Evolutionary conservation across 768 basidiomycete species (phyloP), one percentile per base, ranked within the genome.

Genomic region (Amanita brunnescens): DNA sequence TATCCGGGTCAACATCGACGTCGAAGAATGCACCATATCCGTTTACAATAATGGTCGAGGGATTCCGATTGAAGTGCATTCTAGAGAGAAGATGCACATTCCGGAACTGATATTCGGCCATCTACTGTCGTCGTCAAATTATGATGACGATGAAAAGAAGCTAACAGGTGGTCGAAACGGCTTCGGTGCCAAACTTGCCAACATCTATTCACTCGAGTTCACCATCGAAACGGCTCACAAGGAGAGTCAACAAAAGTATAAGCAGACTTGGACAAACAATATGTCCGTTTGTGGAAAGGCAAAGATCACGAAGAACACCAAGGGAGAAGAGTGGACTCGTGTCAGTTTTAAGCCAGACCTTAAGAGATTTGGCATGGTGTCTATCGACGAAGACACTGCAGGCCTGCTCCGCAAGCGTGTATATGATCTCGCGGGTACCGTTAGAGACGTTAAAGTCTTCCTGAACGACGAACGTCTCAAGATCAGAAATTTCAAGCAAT

Each of bases 131-230:
- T 90, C 87, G 9, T 95, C 92, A 40, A 98, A 98, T 73, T 98
- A 95, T 61, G 95, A 99, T 66, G 96, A 99, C 59, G 87, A 93
- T 66, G 94, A 99, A 72, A 96, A 93, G 78, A 97, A 96, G 70
- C 78, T 98, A 44, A 97, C 93, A 0, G 96, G 96, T 68, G 96
- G 96, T 66, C 83, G 96, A 61, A 99, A 99, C 61, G 96, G 96
- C 62, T 98, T 91, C 61, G 96, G 96, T 59, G 96, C 96, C 47
- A 99, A 99, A 65, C 78, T 99, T 37, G 87, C 96, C 48, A 98
- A 99, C 70, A 96, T 97, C 57, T 99, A 98, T 72, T 99, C 96
- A 2, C 85, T 79, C 55, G 88, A 95, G 64, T 99, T 99, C 69
- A 91, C 84, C 8, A 77, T 99, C 60, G 96, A 99, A 59, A 99